Evolutionary conservation across 805 yeast species (phyloP).

Genomic region (Spathaspora boniae): DNA sequence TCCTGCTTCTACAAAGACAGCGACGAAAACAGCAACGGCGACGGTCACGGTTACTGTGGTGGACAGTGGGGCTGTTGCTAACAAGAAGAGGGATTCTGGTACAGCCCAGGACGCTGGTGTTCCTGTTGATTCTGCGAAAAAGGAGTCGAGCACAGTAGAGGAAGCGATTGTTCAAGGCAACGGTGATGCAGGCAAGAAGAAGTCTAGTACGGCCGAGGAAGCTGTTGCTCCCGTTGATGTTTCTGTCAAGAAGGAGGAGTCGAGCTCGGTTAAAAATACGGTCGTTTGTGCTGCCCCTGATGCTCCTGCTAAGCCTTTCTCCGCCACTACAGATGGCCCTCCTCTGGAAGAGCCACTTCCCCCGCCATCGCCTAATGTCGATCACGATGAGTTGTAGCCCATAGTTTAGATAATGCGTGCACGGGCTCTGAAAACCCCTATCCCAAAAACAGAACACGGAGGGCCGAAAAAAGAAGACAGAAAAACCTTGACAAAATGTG

Average conservation of each 20-base stretch:
- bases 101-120: constrained; percentile 1
- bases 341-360: too few relatives aligned
- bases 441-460: background rate
- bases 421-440: background rate
- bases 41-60: constrained; percentile 11
- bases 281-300: constrained; percentile 1
- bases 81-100: background rate
- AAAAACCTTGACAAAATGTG: too few relatives aligned
- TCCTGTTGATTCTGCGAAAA: background rate
- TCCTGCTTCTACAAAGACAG: background rate
- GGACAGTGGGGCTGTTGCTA: background rate
- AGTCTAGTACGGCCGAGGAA: background rate
- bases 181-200: too few relatives aligned
- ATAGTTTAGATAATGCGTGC: too few relatives aligned
- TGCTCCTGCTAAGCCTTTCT: too few relatives aligned
- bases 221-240: constrained; percentile 1
- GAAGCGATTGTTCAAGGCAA: too few relatives aligned
- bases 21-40: constrained; percentile 4
- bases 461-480: constrained; percentile 2
- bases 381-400: too few relatives aligned
- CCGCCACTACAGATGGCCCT: too few relatives aligned
- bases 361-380: background rate
- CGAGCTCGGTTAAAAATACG: too few relatives aligned
- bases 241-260: too few relatives aligned
- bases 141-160: background rate